phyloP scores from a whole-genome alignment of 2,329 filamentous ascomycete species.

The Trichocomaceae sp. region DNA sequence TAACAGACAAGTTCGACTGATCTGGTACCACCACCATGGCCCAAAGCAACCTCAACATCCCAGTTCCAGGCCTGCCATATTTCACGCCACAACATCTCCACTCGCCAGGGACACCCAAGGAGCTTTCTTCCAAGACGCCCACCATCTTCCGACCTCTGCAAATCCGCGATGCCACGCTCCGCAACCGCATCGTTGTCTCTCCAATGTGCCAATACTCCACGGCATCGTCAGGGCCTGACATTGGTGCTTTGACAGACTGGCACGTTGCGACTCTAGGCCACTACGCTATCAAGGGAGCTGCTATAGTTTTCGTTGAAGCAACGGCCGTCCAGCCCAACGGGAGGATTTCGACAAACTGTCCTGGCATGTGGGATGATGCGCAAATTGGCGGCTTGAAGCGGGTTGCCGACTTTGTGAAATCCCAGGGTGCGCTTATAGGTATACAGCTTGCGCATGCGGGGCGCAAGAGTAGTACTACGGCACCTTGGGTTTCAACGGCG shows the following conservation, averaged over 20 bases:
- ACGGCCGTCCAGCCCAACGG: constrained; percentile 68
- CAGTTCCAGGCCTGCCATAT: background rate
- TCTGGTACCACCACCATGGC: background rate
- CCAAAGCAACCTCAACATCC: background rate
- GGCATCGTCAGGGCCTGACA: constrained; percentile 10
- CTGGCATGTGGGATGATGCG: constrained; percentile 29
- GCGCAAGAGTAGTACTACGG: constrained; percentile 50
- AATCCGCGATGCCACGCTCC: constrained; percentile 51
- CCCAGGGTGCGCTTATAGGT: constrained; percentile 66
- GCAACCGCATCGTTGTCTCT: constrained; percentile 58
- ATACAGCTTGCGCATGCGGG: constrained; percentile 81
- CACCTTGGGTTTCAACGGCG: constrained; percentile 37
- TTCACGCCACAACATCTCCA: background rate
- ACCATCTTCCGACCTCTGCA: constrained; percentile 21
- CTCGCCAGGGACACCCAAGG: background rate
- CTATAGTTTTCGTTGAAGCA: constrained; percentile 71
- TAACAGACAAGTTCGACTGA: background rate
- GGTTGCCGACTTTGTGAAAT: constrained; percentile 53
- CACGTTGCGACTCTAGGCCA: constrained; percentile 76
- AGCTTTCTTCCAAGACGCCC: background rate
- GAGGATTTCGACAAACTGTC: constrained; percentile 61
- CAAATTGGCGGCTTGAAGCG: constrained; percentile 64
- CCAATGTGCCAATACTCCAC: constrained; percentile 54
- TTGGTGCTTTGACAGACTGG: constrained; percentile 68
- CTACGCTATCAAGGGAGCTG: constrained; percentile 66